These are phyloP conservation scores for Xylariaceae sp. DNA, from an alignment of 2,329 filamentous ascomycete species.

Conservation along the genomic window DNA sequence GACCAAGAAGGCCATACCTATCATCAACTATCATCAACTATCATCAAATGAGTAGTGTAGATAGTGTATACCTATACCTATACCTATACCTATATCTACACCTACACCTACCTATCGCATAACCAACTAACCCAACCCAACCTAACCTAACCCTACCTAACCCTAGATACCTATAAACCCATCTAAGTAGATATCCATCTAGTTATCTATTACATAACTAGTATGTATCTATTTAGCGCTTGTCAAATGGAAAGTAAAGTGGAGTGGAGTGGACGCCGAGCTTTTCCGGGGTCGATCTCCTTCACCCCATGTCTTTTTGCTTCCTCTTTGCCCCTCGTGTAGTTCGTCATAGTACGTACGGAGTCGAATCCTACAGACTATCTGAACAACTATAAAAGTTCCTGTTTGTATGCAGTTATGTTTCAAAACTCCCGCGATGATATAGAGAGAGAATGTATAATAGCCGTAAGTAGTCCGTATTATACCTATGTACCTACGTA, in stretches of 20 bases:
- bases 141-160: too few species aligned
- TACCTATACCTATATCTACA: too few species aligned
- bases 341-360: background rate
- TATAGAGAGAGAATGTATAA: background rate
- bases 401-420: slow-evolving; percentile 3
- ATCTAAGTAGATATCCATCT: too few species aligned
- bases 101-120: too few species aligned
- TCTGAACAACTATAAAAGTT: background rate
- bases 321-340: background rate
- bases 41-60: too few species aligned
- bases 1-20: too few species aligned
- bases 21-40: too few species aligned
- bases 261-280: slow-evolving; percentile 14
- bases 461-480: too few species aligned
- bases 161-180: too few species aligned
- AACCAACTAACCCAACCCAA: too few species aligned
- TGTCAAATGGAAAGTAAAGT: slow-evolving; percentile 24
- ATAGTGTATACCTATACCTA: too few species aligned
- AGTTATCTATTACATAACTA: background rate
- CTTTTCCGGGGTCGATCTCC: slow-evolving; percentile 12
- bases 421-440: slow-evolving; percentile 14
- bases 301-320: slow-evolving; percentile 8
- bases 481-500: too few species aligned
- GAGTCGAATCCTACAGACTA: background rate
- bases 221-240: slow-evolving; percentile 16